Percentiles rank a stretch among this genome's conserved stretches.
Evolutionary conservation across 495 filamentous ascomycete species (phyloP).

Genomic region (Venustampulla echinocandica): DNA sequence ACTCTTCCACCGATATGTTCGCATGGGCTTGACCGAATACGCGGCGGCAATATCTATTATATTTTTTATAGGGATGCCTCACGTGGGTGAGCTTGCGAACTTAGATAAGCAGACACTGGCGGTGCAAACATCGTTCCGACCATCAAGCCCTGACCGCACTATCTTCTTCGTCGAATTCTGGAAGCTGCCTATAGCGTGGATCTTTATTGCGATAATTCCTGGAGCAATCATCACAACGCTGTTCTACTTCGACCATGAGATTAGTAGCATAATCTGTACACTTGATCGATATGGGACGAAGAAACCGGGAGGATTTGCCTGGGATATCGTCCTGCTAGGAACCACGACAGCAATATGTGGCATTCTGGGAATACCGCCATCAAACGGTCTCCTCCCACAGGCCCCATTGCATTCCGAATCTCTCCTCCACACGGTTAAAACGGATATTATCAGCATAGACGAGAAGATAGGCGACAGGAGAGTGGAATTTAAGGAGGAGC

Average conservation of each 20-base stretch:
- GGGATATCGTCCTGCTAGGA: constrained; percentile 62
- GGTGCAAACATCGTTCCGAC: constrained; percentile 49
- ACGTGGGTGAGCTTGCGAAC: constrained; percentile 52
- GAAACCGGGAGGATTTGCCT: constrained; percentile 61
- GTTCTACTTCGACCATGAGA: constrained; percentile 70
- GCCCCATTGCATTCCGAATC: constrained; percentile 63
- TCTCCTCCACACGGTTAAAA: constrained; percentile 47
- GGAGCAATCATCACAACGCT: constrained; percentile 60
- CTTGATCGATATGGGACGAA: constrained; percentile 56
- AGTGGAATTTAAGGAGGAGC: constrained; percentile 28
- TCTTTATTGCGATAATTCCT: constrained; percentile 55
- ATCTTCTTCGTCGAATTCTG: constrained; percentile 61
- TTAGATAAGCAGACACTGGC: constrained; percentile 56
- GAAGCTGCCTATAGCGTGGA: constrained; percentile 52
- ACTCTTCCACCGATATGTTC: constrained; percentile 56
- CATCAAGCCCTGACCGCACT: constrained; percentile 47
- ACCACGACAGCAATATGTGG: constrained; percentile 60
- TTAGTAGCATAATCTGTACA: constrained; percentile 68
- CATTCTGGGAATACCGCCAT: constrained; percentile 59
- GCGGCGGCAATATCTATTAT: constrained; percentile 66
- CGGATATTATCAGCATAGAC: constrained; percentile 30
- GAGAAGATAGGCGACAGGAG: constrained; percentile 31
- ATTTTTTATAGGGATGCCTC: constrained; percentile 56
- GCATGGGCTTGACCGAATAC: constrained; percentile 58
- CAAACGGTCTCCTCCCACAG: constrained; percentile 62